Base-by-base conservation (phyloP, 257 asterid genomes). In the Nicotiana attenuata region DNA sequence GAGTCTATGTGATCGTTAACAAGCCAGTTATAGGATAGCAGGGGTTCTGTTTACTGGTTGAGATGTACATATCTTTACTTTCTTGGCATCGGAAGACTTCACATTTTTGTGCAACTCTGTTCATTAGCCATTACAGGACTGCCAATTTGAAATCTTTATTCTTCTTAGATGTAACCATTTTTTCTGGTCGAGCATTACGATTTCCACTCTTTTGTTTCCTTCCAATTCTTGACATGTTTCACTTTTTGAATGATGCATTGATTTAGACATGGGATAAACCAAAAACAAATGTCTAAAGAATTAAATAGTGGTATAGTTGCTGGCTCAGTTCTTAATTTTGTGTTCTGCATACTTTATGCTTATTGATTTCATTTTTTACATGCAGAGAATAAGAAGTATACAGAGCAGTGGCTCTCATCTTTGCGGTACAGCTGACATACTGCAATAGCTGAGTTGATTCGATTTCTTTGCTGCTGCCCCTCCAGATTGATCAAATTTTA, bases 361-460 rank as follows among this genome's bases (percentile, higher is more conserved):
- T 73, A 47, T 14, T 4, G 61, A 16, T 20, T 28, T 50, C 53
- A 22, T 3, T 50, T 35, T 66, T 63, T 19, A 29, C 80, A 7
- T 82, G 87, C 90, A 89, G 92, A 76, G 29, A 80, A 82, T 83
- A 86, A 86, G 91, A 86, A 84, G 61, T 67, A 75, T 66, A 77
- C 85, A 86, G 89, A 87, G 69, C 88, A 85, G 79, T 89, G 91
- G 91, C 88, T 86, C 47, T 87, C 90, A 29, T 86, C 87, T 38
- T 83, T 87, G 59, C 87, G 31, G 80, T 84, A 80, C n/a, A 77
- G 29, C 61, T 84, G 86, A 81, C 47, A 57, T 63, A 59, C 16
- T 29, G 67, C 55, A 29, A 14, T 6, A 19, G 10, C 52, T 22
- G 29, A 3, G 52, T 13, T 61, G 38, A 60, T n/a, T 65, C 13